These are phyloP conservation scores for Lachancea thermotolerans DNA, from an alignment of 805 yeast species.

Conservation along the genomic window DNA sequence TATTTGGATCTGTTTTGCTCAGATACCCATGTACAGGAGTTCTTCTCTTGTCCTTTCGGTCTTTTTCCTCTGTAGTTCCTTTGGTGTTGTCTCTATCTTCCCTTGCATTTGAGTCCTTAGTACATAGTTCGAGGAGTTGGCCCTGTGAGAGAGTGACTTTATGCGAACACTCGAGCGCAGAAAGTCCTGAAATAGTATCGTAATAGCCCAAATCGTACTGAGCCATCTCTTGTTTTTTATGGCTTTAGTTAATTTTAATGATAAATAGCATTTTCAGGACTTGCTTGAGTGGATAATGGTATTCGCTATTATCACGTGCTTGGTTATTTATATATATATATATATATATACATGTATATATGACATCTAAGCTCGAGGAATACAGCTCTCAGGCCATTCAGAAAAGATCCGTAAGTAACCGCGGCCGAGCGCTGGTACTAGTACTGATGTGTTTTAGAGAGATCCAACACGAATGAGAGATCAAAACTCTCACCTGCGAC, in stretches of 20 bases:
- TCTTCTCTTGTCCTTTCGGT: constrained; percentile 7
- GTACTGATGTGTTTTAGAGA: not conserved
- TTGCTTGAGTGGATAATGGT: not conserved
- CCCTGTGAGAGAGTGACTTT: constrained; percentile 20
- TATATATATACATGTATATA: too few species aligned
- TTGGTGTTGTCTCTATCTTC: constrained; percentile 16
- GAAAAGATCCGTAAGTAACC: too few species aligned
- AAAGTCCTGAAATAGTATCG: constrained; percentile 27
- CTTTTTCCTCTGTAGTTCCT: constrained; percentile 6
- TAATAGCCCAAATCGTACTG: constrained; percentile 19
- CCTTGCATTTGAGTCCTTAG: constrained; percentile 21
- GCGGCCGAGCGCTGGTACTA: not conserved
- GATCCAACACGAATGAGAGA: not conserved
- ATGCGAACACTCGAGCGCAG: constrained; percentile 28
- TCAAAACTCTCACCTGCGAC: not conserved
- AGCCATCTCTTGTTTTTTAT: constrained; percentile 2
- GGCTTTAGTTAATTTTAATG: not conserved
- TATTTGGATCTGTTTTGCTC: constrained; percentile 20
- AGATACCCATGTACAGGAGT: constrained; percentile 27
- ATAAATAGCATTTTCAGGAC: not conserved
- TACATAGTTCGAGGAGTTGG: constrained; percentile 23
- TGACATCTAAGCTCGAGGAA: too few species aligned
- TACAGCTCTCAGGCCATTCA: too few species aligned
- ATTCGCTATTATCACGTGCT: too few species aligned
- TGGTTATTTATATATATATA: too few species aligned